Conservation (phyloP, 108 stramenopile species). For the Cylindrotheca fusiformis region DNA sequence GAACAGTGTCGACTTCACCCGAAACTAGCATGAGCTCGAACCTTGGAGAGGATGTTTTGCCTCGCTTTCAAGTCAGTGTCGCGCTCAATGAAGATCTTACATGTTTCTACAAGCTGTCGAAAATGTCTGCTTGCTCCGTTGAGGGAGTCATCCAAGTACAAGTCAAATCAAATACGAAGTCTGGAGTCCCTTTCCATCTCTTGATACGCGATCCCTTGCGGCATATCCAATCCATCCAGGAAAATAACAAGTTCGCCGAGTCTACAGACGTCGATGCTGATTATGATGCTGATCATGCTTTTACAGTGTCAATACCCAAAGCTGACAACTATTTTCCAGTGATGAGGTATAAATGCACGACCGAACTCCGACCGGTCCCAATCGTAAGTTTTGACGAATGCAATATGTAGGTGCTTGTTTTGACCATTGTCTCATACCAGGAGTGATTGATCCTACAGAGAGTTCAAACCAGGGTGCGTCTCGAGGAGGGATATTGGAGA, state of each 20-base stretch:
- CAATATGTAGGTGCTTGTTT: no score
- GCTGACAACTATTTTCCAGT: constrained; percentile 79
- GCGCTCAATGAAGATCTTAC: constrained; percentile 87
- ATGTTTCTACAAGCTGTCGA: constrained; percentile 78
- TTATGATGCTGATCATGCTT: constrained; percentile 35
- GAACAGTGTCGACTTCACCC: not conserved
- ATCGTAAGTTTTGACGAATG: constrained; percentile 67
- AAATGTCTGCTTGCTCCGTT: constrained; percentile 68
- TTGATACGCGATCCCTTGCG: constrained; percentile 62
- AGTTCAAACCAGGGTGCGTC: constrained; percentile 74
- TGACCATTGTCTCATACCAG: not conserved
- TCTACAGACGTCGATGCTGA: constrained; percentile 14
- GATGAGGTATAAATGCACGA: constrained; percentile 73
- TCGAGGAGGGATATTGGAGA: constrained; percentile 57
- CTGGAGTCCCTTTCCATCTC: constrained; percentile 56
- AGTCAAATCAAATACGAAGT: constrained; percentile 30
- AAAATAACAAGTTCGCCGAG: constrained; percentile 74
- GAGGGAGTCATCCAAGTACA: constrained; percentile 79
- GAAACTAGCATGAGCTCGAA: not conserved
- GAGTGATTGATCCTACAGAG: constrained; percentile 42
- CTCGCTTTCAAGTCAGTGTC: constrained; percentile 40
- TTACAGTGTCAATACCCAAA: constrained; percentile 63
- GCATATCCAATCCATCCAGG: constrained; percentile 69
- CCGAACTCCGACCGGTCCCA: constrained; percentile 76
- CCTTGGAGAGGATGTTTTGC: not conserved